Base-by-base conservation (phyloP, 2,329 filamentous ascomycete genomes). In the Epichloe baconii region DNA sequence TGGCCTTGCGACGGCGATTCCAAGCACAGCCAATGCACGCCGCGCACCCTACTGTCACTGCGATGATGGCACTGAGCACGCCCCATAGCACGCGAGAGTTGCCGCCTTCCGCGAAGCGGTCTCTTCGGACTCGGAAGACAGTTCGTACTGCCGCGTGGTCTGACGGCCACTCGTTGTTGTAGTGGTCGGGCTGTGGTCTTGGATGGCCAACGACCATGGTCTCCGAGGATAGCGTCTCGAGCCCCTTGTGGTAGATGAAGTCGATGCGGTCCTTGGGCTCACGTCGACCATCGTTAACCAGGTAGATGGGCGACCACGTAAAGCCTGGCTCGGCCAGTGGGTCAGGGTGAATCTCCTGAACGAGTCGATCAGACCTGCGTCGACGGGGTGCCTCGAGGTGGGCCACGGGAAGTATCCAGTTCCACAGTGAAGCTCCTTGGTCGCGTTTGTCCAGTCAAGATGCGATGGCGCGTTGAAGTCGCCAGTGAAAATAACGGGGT, bases 381-480 rank as follows among this genome's bases (percentile, higher is more conserved):
- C 58, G 11, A 57, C 52, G 6, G 68, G 65, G 5, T 64, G 55
- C 3, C 57, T 55, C 0, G 70, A 71, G 0, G 66, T 68, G 3
- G 70, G 70, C 70, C 70, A 72, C 8, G 56, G 56, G 4, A 70
- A 56, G 40, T 58, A 52, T 4, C 56, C 60, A 43, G 62, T 62
- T 10, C 66, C 67, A 50, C 69, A 71, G 58, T 72, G 64, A 52
- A 60, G 61, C 4, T 63, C 55, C 31, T 58, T 58, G 2, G 61
- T 56, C 5, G 56, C 61, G 5, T 68, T 62, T 3, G 62, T 66
- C 59, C 64, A 72, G 60, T 72, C 70, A 2, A 71, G 61, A 44
- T 72, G 69, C 17, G 70, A 72, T 0, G 70, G 69, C 1, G 70
- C 68, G 54, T 71, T 72, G 53, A 71, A 68, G 56, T 72, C 70